phyloP scores from a whole-genome alignment of 495 filamentous ascomycete genomes.

The Aspergillus biplanus region DNA sequence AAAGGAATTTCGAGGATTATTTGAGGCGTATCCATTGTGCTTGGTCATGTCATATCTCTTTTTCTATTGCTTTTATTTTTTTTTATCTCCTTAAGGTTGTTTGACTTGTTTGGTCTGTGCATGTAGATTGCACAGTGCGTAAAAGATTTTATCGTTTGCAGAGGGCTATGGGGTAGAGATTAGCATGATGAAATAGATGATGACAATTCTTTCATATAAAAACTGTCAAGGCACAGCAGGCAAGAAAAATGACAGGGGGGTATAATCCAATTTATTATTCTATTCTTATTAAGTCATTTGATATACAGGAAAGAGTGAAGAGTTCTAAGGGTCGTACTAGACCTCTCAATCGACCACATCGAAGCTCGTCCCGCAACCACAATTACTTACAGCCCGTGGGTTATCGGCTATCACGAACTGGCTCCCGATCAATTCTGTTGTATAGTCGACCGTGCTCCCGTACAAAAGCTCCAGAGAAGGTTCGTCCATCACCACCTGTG shows the following conservation, averaged over 20 bases:
- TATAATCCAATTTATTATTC: neutral
- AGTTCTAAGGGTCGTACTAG: neutral
- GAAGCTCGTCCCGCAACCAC: slow-evolving; percentile 97
- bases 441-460: slow-evolving; percentile 93
- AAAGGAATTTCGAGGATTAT: slow-evolving; percentile 27
- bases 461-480: slow-evolving; percentile 86
- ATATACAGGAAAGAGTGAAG: neutral
- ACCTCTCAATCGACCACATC: slow-evolving; percentile 69
- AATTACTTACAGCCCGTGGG: slow-evolving; percentile 87
- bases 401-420: slow-evolving; percentile 98
- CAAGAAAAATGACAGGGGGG: neutral
- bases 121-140: slow-evolving; percentile 15
- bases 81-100: slow-evolving; percentile 12
- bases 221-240: neutral
- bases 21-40: slow-evolving; percentile 5
- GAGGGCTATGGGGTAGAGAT: slow-evolving; percentile 19
- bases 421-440: slow-evolving; percentile 94
- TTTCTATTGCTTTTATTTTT: slow-evolving; percentile 21
- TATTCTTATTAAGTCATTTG: neutral
- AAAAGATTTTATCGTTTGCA: slow-evolving; percentile 20
- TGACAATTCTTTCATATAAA: slow-evolving; percentile 14
- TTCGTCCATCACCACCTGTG: slow-evolving; percentile 88
- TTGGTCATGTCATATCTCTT: slow-evolving; percentile 10
- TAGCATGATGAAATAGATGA: slow-evolving; percentile 31
- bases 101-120: slow-evolving; percentile 25